Percentiles rank a stretch among this genome's conserved stretches.
phyloP scores from a whole-genome alignment of 1,284 basidiomycete species.

The Golubevia pallescens region DNA sequence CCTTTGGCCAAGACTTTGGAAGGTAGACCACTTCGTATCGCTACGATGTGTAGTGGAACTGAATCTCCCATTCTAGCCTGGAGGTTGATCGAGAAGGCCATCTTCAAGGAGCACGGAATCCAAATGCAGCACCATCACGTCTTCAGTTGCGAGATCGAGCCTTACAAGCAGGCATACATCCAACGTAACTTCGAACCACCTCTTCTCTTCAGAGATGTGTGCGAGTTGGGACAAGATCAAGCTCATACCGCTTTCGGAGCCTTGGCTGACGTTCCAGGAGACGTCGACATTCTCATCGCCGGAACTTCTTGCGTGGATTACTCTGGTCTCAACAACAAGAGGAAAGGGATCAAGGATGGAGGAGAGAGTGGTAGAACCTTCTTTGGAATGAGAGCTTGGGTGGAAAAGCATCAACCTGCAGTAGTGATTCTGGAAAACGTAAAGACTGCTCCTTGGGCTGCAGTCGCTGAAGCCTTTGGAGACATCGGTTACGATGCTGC shows the following conservation, averaged over 20 bases:
- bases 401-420: slow-evolving; percentile 82
- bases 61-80: slow-evolving; percentile 91
- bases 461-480: slow-evolving; percentile 78
- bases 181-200: slow-evolving; percentile 90
- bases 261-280: slow-evolving; percentile 81
- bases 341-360: slow-evolving; percentile 70
- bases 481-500: slow-evolving; percentile 80
- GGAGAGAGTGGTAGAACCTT: slow-evolving; percentile 59
- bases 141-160: slow-evolving; percentile 96
- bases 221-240: slow-evolving; percentile 73
- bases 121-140: slow-evolving; percentile 83
- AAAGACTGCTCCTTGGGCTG: slow-evolving; percentile 84
- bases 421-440: slow-evolving; percentile 94
- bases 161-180: slow-evolving; percentile 97
- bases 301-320: slow-evolving; percentile 97
- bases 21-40: slow-evolving; percentile 85
- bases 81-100: slow-evolving; percentile 77
- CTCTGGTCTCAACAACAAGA: slow-evolving; percentile 90
- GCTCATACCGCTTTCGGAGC: slow-evolving; percentile 87
- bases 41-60: slow-evolving; percentile 96
- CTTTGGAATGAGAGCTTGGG: slow-evolving; percentile 84
- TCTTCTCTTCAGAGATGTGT: slow-evolving; percentile 89
- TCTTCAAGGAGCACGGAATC: slow-evolving; percentile 74
- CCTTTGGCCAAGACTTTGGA: slow-evolving; percentile 66
- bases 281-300: slow-evolving; percentile 83